These are phyloP conservation scores for Massariosphaeria phaeospora DNA, from an alignment of 495 filamentous ascomycete genomes.

Conservation along the genomic window DNA sequence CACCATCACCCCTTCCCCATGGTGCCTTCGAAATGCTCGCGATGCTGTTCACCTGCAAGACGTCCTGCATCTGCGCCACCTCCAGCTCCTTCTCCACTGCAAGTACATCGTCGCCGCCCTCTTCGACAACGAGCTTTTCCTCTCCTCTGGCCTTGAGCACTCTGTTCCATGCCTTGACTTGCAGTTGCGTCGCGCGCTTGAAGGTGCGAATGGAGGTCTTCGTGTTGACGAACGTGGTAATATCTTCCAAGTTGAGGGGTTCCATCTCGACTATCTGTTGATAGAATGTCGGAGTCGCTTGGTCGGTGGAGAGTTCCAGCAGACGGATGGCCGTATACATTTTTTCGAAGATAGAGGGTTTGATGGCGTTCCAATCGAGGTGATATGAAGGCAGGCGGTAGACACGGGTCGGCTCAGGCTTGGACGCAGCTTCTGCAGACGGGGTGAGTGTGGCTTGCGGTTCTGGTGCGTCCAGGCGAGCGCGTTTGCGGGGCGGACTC, in stretches of 20 bases:
- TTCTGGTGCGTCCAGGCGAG: not conserved
- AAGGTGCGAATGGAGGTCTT: conserved; percentile 39
- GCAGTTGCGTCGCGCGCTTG: conserved; percentile 23
- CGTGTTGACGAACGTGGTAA: conserved; percentile 76
- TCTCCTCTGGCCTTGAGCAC: not conserved
- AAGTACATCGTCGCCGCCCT: not conserved
- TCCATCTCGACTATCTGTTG: conserved; percentile 95
- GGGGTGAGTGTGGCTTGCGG: not conserved
- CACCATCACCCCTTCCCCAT: no score
- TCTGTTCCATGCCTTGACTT: conserved; percentile 16
- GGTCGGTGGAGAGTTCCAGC: conserved; percentile 49
- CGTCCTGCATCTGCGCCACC: conserved; percentile 6
- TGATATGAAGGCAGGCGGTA: not conserved
- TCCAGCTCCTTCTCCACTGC: conserved; percentile 20
- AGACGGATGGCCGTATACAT: conserved; percentile 63
- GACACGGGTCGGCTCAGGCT: not conserved
- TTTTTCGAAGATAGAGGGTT: conserved; percentile 46
- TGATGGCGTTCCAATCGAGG: conserved; percentile 25
- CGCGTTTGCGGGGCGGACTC: conserved; percentile 31
- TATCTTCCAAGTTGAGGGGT: conserved; percentile 81
- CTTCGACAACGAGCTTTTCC: not conserved
- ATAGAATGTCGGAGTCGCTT: conserved; percentile 61
- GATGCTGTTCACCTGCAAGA: no score
- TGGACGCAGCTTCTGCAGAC: not conserved
- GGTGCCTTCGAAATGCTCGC: no score